Evolutionary conservation across 2,329 filamentous ascomycete genomes (phyloP), one percentile per base, ranked within the genome.

Genomic region (Apiospora saccharicola): DNA sequence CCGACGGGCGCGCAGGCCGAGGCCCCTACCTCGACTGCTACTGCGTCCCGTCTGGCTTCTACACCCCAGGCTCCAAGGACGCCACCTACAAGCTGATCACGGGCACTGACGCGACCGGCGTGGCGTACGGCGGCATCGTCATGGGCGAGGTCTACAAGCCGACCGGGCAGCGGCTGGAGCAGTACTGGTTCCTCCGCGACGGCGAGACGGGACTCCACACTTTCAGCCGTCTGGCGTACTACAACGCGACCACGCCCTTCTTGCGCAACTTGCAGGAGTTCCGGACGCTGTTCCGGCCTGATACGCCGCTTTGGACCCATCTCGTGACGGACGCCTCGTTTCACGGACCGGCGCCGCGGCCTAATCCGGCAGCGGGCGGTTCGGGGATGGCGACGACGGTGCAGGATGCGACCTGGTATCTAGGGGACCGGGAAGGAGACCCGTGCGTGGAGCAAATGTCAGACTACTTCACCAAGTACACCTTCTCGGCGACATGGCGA

Each of bases 391-490:
- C 85, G 2, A 90, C 92, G 4, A 90, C 92, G 77, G 43, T 34
- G 47, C 37, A 71, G 70, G 90, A 92, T 79, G 89, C 90, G 5
- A 91, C 90, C 0, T 91, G 89, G 88, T 87, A 89, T 67, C 78
- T 91, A 19, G 87, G 87, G 37, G 87, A 87, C 67, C 86, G 86
- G 0, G 85, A 86, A 0, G 77, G 86, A 22, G 87, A 90, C 76
- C 82, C 86, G 0, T 92, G 91, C 75, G 87, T 89, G 0, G 79
- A 85, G 49, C 81, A 89, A 67, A 85, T 88, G 71, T 84, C 87
- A 1, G 87, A 91, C 67, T 92, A 91, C 79, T 92, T 91, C 76
- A 92, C 90, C 30, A 92, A 92, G 78, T 92, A 92, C 76, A 91
- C 87, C 0, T 91, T 92, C 72, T 83, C 85, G 5, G 88, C 89